These are phyloP conservation scores for Clarireedia hainanense DNA, from an alignment of 2,329 filamentous ascomycete species.

Conservation along the genomic window DNA sequence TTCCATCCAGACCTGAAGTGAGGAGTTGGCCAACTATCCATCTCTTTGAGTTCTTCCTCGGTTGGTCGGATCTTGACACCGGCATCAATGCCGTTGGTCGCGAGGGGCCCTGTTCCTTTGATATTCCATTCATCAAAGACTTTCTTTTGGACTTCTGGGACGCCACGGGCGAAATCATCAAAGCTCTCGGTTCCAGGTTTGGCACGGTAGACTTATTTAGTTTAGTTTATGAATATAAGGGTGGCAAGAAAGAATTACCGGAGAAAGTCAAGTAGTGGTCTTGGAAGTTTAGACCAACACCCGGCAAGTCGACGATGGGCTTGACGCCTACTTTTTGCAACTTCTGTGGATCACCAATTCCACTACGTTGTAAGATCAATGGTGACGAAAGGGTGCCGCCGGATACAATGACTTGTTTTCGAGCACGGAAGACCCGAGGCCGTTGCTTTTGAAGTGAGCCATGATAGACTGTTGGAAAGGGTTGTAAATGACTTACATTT, in stretches of 20 bases:
- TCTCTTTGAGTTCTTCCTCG: constrained; percentile 44
- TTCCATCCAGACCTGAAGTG: constrained; percentile 72
- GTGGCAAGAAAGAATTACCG: constrained; percentile 10
- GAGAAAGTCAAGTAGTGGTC: constrained; percentile 49
- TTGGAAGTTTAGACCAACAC: constrained; percentile 47
- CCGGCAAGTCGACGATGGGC: constrained; percentile 39
- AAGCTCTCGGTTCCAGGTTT: constrained; percentile 59
- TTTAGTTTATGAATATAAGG: not conserved
- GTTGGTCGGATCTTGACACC: constrained; percentile 48
- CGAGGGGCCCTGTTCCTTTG: constrained; percentile 58
- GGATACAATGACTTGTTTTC: constrained; percentile 40
- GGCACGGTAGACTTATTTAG: constrained; percentile 16
- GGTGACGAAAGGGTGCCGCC: constrained; percentile 31
- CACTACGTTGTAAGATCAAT: constrained; percentile 52
- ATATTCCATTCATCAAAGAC: constrained; percentile 70
- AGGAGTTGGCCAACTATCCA: constrained; percentile 59
- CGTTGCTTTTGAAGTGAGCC: constrained; percentile 25
- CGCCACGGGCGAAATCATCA: constrained; percentile 71
- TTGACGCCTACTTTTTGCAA: constrained; percentile 41
- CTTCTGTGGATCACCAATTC: constrained; percentile 44
- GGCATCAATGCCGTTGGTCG: constrained; percentile 35
- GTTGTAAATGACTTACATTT: constrained; percentile 26
- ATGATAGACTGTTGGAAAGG: not conserved
- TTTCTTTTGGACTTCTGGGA: constrained; percentile 62
- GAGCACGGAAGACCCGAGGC: constrained; percentile 27